Conservation (phyloP, 192 early-diverging fungal genomes). For the Coemansia sp. region DNA sequence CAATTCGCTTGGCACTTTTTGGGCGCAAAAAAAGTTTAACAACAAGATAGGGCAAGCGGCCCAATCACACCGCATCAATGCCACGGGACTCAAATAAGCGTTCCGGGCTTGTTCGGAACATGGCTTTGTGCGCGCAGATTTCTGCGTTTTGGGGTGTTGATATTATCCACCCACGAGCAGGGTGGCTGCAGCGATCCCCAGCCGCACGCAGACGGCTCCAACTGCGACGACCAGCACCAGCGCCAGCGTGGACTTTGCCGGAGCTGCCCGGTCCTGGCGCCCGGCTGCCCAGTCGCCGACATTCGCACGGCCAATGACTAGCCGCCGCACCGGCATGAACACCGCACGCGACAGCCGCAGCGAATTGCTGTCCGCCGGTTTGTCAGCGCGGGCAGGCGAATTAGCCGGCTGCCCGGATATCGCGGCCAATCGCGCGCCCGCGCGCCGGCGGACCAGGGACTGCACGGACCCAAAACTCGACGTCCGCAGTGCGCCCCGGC, state of each 20-base stretch:
- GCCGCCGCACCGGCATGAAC: conserved; percentile 38
- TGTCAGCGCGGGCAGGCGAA: not conserved
- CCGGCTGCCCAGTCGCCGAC: not conserved
- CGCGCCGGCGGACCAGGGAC: not conserved
- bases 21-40: not conserved
- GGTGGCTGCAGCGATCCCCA: conserved; percentile 3
- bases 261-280: not conserved
- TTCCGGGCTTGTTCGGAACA: not conserved
- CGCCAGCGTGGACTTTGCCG: conserved; percentile 13
- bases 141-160: not conserved
- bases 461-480: not conserved
- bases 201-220: conserved; percentile 1
- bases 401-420: not conserved
- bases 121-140: too few relatives aligned
- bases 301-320: conserved; percentile 14
- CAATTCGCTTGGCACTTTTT: not conserved
- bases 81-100: not conserved
- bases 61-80: not conserved
- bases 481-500: not conserved
- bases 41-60: not conserved
- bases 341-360: conserved; percentile 12
- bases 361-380: not conserved
- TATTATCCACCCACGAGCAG: not conserved
- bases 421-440: not conserved
- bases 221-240: conserved; percentile 10